Conservation (phyloP, 495 filamentous ascomycete genomes). For the Penicillium dipodomyicola region DNA sequence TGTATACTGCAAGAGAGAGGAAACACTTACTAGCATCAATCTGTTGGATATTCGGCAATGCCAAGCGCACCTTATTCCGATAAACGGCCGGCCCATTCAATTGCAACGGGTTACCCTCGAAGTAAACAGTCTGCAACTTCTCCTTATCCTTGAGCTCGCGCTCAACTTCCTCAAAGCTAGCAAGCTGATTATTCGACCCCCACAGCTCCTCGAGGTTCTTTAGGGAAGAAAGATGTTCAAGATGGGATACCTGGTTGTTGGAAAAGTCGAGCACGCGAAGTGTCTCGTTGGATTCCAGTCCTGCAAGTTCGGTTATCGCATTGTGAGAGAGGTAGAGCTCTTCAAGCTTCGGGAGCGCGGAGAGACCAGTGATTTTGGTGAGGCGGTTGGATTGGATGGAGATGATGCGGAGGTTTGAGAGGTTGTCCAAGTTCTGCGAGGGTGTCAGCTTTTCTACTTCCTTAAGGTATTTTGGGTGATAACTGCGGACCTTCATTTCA, state of each 20-base stretch:
- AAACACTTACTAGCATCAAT: constrained; percentile 88
- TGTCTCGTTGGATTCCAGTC: constrained; percentile 65
- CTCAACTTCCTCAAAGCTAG: constrained; percentile 81
- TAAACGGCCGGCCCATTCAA: constrained; percentile 71
- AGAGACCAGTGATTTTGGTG: constrained; percentile 71
- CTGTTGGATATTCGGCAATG: constrained; percentile 81
- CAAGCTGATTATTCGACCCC: constrained; percentile 85
- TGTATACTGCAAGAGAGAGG: neutral
- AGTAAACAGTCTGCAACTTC: constrained; percentile 87
- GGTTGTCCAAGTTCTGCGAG: constrained; percentile 58
- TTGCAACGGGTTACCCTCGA: constrained; percentile 94
- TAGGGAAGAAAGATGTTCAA: constrained; percentile 68
- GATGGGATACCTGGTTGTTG: constrained; percentile 77
- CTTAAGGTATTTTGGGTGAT: neutral
- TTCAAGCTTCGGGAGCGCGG: constrained; percentile 72
- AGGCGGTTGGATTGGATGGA: constrained; percentile 98
- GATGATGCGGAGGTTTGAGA: constrained; percentile 81
- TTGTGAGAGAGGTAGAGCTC: constrained; percentile 99
- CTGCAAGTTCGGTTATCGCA: constrained; percentile 71
- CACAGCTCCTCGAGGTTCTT: constrained; percentile 83
- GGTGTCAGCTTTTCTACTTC: neutral
- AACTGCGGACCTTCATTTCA: constrained; percentile 60
- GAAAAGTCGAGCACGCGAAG: constrained; percentile 85
- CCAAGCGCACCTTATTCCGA: constrained; percentile 86
- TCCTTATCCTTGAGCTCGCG: constrained; percentile 72